phyloP scores from a whole-genome alignment of 352 stramenopile species.

The Pythium sp. region DNA sequence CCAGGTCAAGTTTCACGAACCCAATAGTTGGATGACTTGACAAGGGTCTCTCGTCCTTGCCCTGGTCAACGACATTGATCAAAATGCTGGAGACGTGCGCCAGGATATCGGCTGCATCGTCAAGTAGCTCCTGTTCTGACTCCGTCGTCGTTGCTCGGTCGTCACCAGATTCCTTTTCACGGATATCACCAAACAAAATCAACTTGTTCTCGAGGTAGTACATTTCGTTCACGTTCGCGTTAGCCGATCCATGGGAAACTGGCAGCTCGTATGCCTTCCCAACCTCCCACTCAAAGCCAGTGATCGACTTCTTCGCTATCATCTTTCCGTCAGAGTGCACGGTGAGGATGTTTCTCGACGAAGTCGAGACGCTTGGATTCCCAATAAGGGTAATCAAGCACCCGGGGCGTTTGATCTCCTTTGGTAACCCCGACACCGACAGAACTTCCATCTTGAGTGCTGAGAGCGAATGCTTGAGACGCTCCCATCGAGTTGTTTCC shows the following conservation, averaged over 20 bases:
- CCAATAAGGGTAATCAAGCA: constrained; percentile 52
- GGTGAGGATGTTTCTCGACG: constrained; percentile 2
- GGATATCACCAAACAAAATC: constrained; percentile 25
- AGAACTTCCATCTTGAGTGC: constrained; percentile 44
- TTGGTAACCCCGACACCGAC: constrained; percentile 41
- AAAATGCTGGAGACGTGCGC: constrained; percentile 40
- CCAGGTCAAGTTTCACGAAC: constrained; percentile 50
- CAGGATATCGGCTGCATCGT: constrained; percentile 28
- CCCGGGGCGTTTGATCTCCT: constrained; percentile 23
- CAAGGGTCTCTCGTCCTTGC: background rate
- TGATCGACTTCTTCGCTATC: constrained; percentile 16
- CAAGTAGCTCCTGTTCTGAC: constrained; percentile 13
- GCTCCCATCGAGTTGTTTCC: constrained; percentile 22
- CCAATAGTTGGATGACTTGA: constrained; percentile 25
- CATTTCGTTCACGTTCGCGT: constrained; percentile 12
- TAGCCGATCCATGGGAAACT: constrained; percentile 18
- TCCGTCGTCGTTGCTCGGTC: background rate
- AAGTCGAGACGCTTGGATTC: constrained; percentile 21
- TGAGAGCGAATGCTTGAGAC: constrained; percentile 37
- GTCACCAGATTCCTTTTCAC: constrained; percentile 5
- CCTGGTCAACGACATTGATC: constrained; percentile 45
- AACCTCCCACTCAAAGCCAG: constrained; percentile 16
- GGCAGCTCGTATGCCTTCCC: constrained; percentile 15
- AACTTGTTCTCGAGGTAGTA: constrained; percentile 29
- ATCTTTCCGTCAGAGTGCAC: constrained; percentile 29